A percentile compares a stretch with the other conserved stretches of the same genome.
These are phyloP conservation scores for Mortierella sp. DNA, from an alignment of 371 early-diverging fungal genomes.

Conservation along the genomic window DNA sequence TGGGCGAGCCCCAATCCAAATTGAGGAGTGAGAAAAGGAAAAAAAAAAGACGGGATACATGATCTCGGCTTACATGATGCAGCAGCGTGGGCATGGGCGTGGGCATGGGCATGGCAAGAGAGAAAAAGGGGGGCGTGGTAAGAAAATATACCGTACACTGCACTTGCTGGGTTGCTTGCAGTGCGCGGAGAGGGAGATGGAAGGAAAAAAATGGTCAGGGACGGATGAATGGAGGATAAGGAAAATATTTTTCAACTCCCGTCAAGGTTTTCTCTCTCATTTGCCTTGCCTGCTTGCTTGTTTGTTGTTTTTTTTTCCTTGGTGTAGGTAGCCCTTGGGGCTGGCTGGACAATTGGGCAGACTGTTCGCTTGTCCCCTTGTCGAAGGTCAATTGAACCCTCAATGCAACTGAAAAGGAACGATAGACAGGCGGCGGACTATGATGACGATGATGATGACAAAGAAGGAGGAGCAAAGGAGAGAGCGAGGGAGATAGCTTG, in stretches of 20 bases:
- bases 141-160: background rate
- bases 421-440: no score
- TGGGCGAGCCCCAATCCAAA: background rate
- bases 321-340: background rate
- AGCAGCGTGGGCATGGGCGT: background rate
- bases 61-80: slow-evolving; percentile 4
- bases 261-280: background rate
- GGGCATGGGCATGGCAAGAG: background rate
- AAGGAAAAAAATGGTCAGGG: no score
- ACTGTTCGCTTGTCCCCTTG: background rate
- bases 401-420: background rate
- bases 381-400: background rate
- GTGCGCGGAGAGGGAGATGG: background rate
- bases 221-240: background rate
- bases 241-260: background rate
- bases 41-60: background rate
- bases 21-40: background rate
- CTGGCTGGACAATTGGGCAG: background rate
- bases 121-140: background rate
- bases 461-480: no score
- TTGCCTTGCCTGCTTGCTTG: background rate
- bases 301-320: background rate
- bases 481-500: no score
- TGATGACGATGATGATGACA: background rate
- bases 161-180: background rate